Evolutionary conservation across 371 early-diverging fungal genomes (phyloP).

Genomic region (Mucor sp.): DNA sequence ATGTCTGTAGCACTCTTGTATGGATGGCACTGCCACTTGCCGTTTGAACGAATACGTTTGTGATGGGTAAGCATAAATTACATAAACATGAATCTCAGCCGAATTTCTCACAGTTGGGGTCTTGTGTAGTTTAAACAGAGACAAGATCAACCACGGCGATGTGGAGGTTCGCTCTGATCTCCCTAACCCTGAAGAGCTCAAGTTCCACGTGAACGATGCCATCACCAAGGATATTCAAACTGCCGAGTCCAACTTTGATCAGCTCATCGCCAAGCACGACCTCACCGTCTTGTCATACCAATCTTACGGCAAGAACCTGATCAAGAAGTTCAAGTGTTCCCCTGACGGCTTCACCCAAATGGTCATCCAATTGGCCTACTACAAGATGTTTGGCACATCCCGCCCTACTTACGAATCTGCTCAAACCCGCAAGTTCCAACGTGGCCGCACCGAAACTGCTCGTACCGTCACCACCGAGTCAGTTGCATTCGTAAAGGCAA

Average conservation of each 20-base stretch:
- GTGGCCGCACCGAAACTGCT: conserved; percentile 95
- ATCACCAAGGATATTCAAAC: conserved; percentile 57
- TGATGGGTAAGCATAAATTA: conserved; percentile 39
- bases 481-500: conserved; percentile 85
- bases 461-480: conserved; percentile 86
- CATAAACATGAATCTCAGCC: not conserved
- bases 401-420: conserved; percentile 93
- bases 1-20: conserved; percentile 78
- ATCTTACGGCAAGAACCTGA: conserved; percentile 88
- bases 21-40: conserved; percentile 94
- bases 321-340: conserved; percentile 85
- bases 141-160: conserved; percentile 67
- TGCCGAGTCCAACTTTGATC: conserved; percentile 73
- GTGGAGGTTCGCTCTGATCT: conserved; percentile 52
- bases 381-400: conserved; percentile 79
- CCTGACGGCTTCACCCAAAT: conserved; percentile 96
- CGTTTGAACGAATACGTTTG: conserved; percentile 74
- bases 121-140: conserved; percentile 30
- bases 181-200: conserved; percentile 65
- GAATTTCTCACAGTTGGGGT: not conserved
- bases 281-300: conserved; percentile 78
- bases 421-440: conserved; percentile 87
- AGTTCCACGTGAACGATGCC: conserved; percentile 65
- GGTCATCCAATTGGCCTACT: conserved; percentile 95
- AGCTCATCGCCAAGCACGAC: conserved; percentile 74